Base-by-base conservation (phyloP, 2,329 filamentous ascomycete species). In the Pseudogymnoascus sp. region DNA sequence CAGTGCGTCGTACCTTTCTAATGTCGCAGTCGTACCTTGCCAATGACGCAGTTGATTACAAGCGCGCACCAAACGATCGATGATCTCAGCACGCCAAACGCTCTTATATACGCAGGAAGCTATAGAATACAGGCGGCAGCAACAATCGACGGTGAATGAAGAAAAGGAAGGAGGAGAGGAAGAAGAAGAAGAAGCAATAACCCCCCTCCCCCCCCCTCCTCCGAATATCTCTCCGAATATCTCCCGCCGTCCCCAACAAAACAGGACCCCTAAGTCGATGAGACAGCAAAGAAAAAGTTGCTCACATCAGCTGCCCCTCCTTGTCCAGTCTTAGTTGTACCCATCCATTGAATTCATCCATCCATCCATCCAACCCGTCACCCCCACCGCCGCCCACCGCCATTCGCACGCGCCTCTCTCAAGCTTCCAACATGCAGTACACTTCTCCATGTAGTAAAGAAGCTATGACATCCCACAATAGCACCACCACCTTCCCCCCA, bases 361-460 rank as follows among this genome's bases (percentile, higher is more conserved):
- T 41, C 10, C 38, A 43, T 43, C 41, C 41, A 45, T 52, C 45
- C 14, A 52, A 19, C 45, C 45, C 45, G 29, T 31, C 26, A 52
- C 45, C 45, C 26, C 45, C 41, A 45, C 39, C 19, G 19, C 2
- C 19, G 10, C 39, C 23, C 45, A 52, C 45, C 45, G 45, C 45
- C 26, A 31, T 31, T 31, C 45, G 45, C 45, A 52, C 45, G 45
- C 45, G 45, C 45, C 45, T 52, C 49, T 33, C 49, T 33, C 10
- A n/a, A 55, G 49, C 49, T 55, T 55, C 21, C 26, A 8, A 55
- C 21, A 21, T 6, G 12, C n/a, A 31, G 29, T 33, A 33, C 49
- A 19, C 49, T 55, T 55, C 49, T 55, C 49, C 49, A 55, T 55
- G n/a, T 5, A 55, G 49, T 55, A 55, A 55, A 55, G 49, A 55